Percentiles rank a stretch among this genome's conserved stretches.
phyloP scores from a whole-genome alignment of 2,329 filamentous ascomycete species.

The Cytospora schulzeri region DNA sequence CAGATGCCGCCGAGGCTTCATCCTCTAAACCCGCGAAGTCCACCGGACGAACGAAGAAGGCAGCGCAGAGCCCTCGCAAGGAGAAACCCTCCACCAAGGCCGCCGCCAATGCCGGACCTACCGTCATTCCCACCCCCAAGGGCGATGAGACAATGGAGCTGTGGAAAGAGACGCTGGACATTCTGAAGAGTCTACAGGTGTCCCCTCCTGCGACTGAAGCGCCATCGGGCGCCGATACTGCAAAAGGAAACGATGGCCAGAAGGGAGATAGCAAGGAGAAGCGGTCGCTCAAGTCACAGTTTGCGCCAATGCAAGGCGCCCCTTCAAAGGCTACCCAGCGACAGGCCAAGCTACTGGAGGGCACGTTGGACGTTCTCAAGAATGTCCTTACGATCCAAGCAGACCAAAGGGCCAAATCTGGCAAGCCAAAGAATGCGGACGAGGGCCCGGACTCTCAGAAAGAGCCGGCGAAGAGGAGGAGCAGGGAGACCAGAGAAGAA shows the following conservation, averaged over 20 bases:
- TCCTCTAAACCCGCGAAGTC: not conserved
- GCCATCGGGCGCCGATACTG: not conserved
- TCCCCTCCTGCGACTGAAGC: conserved; percentile 5
- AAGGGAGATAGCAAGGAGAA: conserved; percentile 20
- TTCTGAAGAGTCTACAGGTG: conserved; percentile 33
- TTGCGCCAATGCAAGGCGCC: conserved; percentile 12
- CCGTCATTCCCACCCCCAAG: too few relatives aligned
- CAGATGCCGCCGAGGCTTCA: not conserved
- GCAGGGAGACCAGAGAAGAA: not conserved
- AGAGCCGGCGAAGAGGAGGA: conserved; percentile 12
- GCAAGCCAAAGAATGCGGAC: conserved; percentile 6
- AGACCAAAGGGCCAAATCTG: conserved; percentile 16
- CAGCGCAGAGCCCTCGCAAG: conserved; percentile 4
- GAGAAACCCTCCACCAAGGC: not conserved
- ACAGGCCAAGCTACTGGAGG: conserved; percentile 39
- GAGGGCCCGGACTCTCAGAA: not conserved
- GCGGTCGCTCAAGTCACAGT: conserved; percentile 22
- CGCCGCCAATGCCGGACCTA: not conserved
- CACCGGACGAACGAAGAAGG: not conserved
- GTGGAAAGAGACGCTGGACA: conserved; percentile 34
- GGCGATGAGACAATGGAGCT: conserved; percentile 22
- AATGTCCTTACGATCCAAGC: conserved; percentile 40
- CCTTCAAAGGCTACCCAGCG: conserved; percentile 24
- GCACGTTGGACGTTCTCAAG: conserved; percentile 42
- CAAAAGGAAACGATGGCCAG: not conserved